Percentiles rank a stretch among this genome's conserved stretches.
Evolutionary conservation across 1,139 yeast genomes (phyloP).

Genomic region (Yamadazyma triangularis): DNA sequence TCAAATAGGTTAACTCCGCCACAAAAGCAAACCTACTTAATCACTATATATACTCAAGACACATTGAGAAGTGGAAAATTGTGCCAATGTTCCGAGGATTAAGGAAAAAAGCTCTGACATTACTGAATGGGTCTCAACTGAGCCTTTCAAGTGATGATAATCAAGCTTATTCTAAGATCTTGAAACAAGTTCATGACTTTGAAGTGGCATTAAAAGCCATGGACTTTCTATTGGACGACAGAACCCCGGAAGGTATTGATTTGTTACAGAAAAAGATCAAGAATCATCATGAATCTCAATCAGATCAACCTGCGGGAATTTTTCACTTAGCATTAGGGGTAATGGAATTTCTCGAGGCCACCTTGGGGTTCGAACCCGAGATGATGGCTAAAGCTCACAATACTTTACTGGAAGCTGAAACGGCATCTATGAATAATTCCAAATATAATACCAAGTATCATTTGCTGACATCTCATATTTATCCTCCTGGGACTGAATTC

Average conservation of each 20-base stretch:
- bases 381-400: slow-evolving; percentile 76
- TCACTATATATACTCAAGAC: too few species aligned
- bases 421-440: slow-evolving; percentile 55
- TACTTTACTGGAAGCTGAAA: slow-evolving; percentile 69
- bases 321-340: slow-evolving; percentile 80
- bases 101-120: slow-evolving; percentile 38
- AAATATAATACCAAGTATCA: slow-evolving; percentile 58
- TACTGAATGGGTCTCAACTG: slow-evolving; percentile 26
- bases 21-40: too few species aligned
- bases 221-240: slow-evolving; percentile 87
- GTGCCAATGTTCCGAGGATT: slow-evolving; percentile 42
- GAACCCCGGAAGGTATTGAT: slow-evolving; percentile 65
- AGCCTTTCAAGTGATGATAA: too few species aligned
- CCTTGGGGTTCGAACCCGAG: slow-evolving; percentile 86
- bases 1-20: too few species aligned
- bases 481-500: slow-evolving; percentile 93
- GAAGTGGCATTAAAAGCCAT: slow-evolving; percentile 83
- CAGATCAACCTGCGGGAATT: slow-evolving; percentile 53
- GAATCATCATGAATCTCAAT: slow-evolving; percentile 15
- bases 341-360: slow-evolving; percentile 84
- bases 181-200: slow-evolving; percentile 46
- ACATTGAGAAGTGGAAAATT: too few species aligned
- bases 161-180: slow-evolving; percentile 24
- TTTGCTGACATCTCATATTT: slow-evolving; percentile 60
- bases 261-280: slow-evolving; percentile 46